Evolutionary conservation across 2,329 filamentous ascomycete genomes (phyloP), one percentile per base, ranked within the genome.

Genomic region (Verticillium isaacii): DNA sequence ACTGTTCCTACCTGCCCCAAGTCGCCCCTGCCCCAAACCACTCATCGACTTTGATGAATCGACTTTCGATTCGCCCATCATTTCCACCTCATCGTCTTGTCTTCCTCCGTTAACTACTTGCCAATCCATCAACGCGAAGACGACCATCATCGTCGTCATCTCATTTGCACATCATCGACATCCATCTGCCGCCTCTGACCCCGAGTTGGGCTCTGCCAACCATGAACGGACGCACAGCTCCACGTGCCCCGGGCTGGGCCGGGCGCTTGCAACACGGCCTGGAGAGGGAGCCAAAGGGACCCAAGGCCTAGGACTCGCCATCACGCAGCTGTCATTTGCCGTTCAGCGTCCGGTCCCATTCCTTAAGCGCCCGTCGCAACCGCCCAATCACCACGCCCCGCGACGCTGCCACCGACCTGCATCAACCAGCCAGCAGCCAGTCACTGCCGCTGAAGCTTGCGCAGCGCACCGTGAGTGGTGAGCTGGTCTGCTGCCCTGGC

Each of bases 331-430:
- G 54, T 56, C 54, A 34, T 56, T 34, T 56, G 54, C 55, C 55
- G 55, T 36, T 57, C 32, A 57, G 19, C 41, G 11, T 23, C 41
- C 23, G 41, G 41, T 50, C 58, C 57, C 62, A 58, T 25, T 56
- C 54, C 59, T 54, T 66, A 66, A 66, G 65, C 65, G 65, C 65
- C 65, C 65, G 61, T 25, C 56, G 56, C 37, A 25, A 6, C 7
- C 57, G 59, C 50, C 65, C 65, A 66, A 66, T 66, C 64, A 66
- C 58, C n/a, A 50, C 62, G 62, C 65, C 63, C 55, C 56, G 32
- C 32, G 58, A 19, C 41, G 41, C 41, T 50, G 17, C 41, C 41
- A 50, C 41, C 41, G 41, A 50, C 41, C 41, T 50, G 41, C 41
- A 50, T 50, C 41, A 50, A 50, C 41, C 41, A 50, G 41, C 41